A percentile compares a stretch with the other conserved stretches of the same genome.
These are phyloP conservation scores for Solanum boliviense DNA, from an alignment of 257 asterid species.

Conservation along the genomic window DNA sequence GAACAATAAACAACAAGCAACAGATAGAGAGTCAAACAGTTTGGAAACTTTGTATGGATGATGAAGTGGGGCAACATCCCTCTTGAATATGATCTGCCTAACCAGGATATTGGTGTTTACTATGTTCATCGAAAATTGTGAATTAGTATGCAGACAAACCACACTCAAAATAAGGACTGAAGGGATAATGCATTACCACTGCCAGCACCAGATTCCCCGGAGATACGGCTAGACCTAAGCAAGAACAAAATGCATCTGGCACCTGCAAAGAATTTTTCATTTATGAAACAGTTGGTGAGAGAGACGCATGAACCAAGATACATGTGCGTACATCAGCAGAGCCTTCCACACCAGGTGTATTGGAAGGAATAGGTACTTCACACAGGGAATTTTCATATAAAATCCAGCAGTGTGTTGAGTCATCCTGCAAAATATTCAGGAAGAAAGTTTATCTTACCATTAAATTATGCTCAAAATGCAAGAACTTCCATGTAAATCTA, in stretches of 20 bases:
- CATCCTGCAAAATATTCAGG: constrained; percentile 41
- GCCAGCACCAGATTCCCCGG: constrained; percentile 84
- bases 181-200: constrained; percentile 42
- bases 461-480: background rate
- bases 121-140: background rate
- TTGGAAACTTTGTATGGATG: background rate
- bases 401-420: constrained; percentile 64
- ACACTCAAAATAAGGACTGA: background rate
- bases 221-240: constrained; percentile 88
- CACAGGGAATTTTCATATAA: constrained; percentile 30
- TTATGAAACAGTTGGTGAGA: constrained; percentile 1
- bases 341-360: constrained; percentile 46
- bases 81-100: background rate
- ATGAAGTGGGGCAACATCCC: background rate
- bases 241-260: constrained; percentile 56
- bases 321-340: constrained; percentile 48
- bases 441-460: background rate
- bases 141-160: background rate
- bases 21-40: background rate
- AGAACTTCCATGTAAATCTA: background rate
- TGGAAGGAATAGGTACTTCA: constrained; percentile 59
- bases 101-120: background rate
- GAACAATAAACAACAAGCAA: background rate
- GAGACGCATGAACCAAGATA: constrained; percentile 3
- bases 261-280: constrained; percentile 31